Evolutionary conservation across 345 rosid species (phyloP).

Genomic region (Cochlearia excelsa): DNA sequence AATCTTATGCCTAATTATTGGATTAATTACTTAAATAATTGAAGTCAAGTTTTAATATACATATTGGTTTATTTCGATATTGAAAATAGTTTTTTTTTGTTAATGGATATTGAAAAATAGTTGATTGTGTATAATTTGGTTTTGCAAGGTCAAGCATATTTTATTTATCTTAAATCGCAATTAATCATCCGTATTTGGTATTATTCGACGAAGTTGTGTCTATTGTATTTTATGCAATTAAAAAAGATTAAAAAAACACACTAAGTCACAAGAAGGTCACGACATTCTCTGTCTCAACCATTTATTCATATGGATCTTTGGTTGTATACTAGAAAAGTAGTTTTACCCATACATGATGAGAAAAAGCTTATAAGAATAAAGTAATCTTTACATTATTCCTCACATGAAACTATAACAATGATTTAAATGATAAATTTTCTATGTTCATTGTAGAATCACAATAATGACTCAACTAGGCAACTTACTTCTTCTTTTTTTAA

Average conservation of each 20-base stretch:
- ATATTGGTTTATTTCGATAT: too few relatives aligned
- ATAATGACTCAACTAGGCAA: too few relatives aligned
- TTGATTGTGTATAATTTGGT: slow-evolving; percentile 9
- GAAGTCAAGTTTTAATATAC: too few relatives aligned
- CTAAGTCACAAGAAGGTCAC: slow-evolving; percentile 33
- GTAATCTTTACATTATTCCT: neutral
- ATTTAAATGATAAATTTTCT: too few relatives aligned
- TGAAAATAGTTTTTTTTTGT: too few relatives aligned
- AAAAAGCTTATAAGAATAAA: neutral
- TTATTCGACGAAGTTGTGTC: slow-evolving; percentile 16
- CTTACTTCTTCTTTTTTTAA: too few relatives aligned
- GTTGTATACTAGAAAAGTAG: slow-evolving; percentile 18
- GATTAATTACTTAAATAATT: too few relatives aligned
- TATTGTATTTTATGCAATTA: slow-evolving; percentile 18
- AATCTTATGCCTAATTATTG: too few relatives aligned
- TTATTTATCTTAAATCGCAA: slow-evolving; percentile 11
- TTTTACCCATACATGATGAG: slow-evolving; percentile 1
- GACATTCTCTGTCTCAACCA: slow-evolving; percentile 35
- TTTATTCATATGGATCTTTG: slow-evolving; percentile 23
- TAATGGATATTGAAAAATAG: neutral
- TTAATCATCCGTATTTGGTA: slow-evolving; percentile 29
- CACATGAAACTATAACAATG: too few relatives aligned
- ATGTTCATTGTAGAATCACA: too few relatives aligned
- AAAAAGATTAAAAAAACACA: slow-evolving; percentile 17
- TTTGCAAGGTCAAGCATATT: slow-evolving; percentile 11